Evolutionary conservation across 2,329 filamentous ascomycete species (phyloP), one percentile per base, ranked within the genome.

Genomic region (Fusarium oligoseptatum): DNA sequence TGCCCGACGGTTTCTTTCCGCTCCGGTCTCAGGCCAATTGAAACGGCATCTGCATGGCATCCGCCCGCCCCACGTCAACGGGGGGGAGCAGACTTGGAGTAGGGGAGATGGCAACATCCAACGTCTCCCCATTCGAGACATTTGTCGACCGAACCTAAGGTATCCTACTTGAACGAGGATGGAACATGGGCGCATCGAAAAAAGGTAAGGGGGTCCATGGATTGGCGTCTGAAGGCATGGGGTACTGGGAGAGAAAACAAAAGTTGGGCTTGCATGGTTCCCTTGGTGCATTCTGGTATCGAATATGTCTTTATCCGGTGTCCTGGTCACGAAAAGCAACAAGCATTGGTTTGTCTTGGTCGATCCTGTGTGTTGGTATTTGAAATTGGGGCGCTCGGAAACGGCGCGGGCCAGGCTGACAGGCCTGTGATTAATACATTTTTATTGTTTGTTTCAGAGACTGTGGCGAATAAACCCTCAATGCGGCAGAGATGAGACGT

Each of bases 1-100:
- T 91, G 89, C 88, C 89, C 0, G 84, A 86, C 34, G 87, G 87
- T 55, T 90, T 86, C 75, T 91, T 90, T 74, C 88, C 89, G 6
- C 84, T 91, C 66, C 85, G 89, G 67, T 85, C 84, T 71, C 86
- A 89, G 66, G 86, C 88, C 39, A 91, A 91, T 82, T 91, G 80
- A 83, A 45, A n/a, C 56, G 50, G 62, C 43, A 48, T 64, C 45
- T 48, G 20, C 43, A 55, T 52, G 10, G n/a, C 39, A 41, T 39
- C 50, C 36, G 45, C 60, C 62, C 50, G 61, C 67, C 55, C 39
- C 43, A 52, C 27, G 34, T 20, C 52, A 48, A 20, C 22, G 20
- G 24, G n/a, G n/a, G 52, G 52, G 24, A 20, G 29, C 20, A 20
- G 32, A 17, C 52, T 52, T 32, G 17, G 27, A 29, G 48, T 6